phyloP scores from a whole-genome alignment of 2,329 filamentous ascomycete species.

The Seiridium cupressi region DNA sequence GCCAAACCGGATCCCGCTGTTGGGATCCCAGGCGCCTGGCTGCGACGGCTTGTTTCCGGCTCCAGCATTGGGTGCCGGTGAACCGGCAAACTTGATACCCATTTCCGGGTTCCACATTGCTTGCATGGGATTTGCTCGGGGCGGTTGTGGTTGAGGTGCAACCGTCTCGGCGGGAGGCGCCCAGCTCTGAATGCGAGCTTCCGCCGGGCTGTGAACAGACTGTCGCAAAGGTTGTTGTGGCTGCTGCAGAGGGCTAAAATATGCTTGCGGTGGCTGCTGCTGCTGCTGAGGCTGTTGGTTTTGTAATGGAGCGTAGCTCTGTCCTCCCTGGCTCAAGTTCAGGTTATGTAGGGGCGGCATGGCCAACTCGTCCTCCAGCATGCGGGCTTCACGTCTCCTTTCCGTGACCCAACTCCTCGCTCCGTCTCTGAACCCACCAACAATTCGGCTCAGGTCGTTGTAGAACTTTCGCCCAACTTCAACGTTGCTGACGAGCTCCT shows the following conservation, averaged over 20 bases:
- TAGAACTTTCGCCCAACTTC: constrained; percentile 95
- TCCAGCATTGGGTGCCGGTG: constrained; percentile 24
- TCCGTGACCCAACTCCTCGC: constrained; percentile 78
- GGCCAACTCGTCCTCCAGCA: constrained; percentile 43
- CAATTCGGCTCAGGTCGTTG: constrained; percentile 89
- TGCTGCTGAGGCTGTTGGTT: constrained; percentile 4
- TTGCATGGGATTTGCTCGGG: constrained; percentile 36
- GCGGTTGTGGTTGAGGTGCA: constrained; percentile 44
- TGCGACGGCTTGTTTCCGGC: constrained; percentile 24
- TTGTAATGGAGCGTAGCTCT: background rate
- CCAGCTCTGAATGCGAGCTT: constrained; percentile 60
- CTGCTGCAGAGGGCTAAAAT: constrained; percentile 17
- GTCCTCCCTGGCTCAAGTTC: constrained; percentile 16
- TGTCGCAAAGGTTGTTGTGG: constrained; percentile 23
- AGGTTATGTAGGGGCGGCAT: constrained; percentile 29
- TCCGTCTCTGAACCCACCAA: constrained; percentile 73
- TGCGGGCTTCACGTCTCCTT: constrained; percentile 75
- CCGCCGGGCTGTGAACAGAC: constrained; percentile 27
- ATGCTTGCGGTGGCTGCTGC: background rate
- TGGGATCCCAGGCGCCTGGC: constrained; percentile 55
- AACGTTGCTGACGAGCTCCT: constrained; percentile 89
- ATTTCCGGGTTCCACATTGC: constrained; percentile 77
- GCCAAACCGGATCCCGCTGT: constrained; percentile 54
- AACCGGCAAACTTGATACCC: constrained; percentile 72
- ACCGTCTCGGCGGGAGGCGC: constrained; percentile 42